phyloP scores from a whole-genome alignment of 805 yeast genomes.

The Cyberlindnera euphorbiae region DNA sequence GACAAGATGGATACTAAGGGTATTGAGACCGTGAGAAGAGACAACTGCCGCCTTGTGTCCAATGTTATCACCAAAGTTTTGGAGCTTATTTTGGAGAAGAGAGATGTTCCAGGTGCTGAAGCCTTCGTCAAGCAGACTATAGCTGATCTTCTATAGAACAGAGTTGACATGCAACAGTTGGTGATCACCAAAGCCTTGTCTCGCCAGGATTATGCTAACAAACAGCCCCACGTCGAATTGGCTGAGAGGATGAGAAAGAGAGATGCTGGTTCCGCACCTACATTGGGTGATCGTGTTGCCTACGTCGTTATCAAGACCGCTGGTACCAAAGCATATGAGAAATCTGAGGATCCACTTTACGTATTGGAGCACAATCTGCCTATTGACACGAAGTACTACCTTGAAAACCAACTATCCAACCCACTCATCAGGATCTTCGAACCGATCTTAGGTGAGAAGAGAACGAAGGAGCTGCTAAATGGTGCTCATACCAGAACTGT shows the following conservation, averaged over 20 bases:
- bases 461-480: constrained; percentile 72
- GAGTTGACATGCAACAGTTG: constrained; percentile 86
- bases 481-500: constrained; percentile 84
- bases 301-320: constrained; percentile 85
- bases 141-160: constrained; percentile 84
- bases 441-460: constrained; percentile 85
- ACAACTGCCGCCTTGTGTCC: constrained; percentile 91
- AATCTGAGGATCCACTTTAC: constrained; percentile 93
- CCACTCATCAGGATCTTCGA: constrained; percentile 92
- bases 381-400: constrained; percentile 88
- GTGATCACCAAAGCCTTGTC: constrained; percentile 93
- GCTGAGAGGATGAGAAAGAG: constrained; percentile 95
- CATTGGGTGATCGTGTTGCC: constrained; percentile 96
- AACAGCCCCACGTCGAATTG: constrained; percentile 94
- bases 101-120: constrained; percentile 84
- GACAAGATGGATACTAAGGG: constrained; percentile 99
- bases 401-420: constrained; percentile 88
- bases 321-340: constrained; percentile 82
- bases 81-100: constrained; percentile 76
- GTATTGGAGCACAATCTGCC: constrained; percentile 90
- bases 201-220: constrained; percentile 82
- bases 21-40: constrained; percentile 96
- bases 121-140: constrained; percentile 80
- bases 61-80: constrained; percentile 90
- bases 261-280: constrained; percentile 97